Evolutionary conservation across 2,329 filamentous ascomycete genomes (phyloP).

Genomic region (Metarhizium anisopliae): DNA sequence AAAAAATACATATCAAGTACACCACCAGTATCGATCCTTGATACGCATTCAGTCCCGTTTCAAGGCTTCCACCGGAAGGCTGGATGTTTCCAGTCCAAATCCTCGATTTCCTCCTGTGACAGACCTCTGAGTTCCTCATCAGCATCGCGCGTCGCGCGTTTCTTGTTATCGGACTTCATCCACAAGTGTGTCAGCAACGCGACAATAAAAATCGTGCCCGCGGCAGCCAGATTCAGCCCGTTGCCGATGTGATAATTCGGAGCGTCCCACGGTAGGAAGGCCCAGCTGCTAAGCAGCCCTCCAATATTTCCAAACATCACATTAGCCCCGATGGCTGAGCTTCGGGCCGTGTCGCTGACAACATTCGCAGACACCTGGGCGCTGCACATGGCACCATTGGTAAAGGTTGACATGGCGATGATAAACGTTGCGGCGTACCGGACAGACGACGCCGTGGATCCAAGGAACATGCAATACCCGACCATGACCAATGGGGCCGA

Average conservation of each 20-base stretch:
- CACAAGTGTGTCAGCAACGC: constrained; percentile 41
- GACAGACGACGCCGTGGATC: constrained; percentile 37
- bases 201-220: constrained; percentile 40
- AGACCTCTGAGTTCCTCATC: constrained; percentile 43
- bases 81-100: constrained; percentile 60
- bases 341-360: constrained; percentile 59
- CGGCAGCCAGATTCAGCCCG: constrained; percentile 57
- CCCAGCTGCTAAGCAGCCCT: constrained; percentile 57
- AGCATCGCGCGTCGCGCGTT: constrained; percentile 16
- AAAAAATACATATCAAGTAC: no score
- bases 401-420: constrained; percentile 55
- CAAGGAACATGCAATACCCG: constrained; percentile 64
- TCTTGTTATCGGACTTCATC: constrained; percentile 54
- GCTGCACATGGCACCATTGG: constrained; percentile 55
- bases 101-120: constrained; percentile 42
- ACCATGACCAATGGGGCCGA: constrained; percentile 56
- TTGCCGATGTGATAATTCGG: constrained; percentile 65
- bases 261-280: constrained; percentile 51
- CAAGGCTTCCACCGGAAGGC: constrained; percentile 46
- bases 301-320: constrained; percentile 69
- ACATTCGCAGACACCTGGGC: constrained; percentile 63
- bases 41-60: not conserved
- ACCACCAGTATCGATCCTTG: no score
- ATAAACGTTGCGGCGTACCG: constrained; percentile 65
- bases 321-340: constrained; percentile 55